phyloP scores from a whole-genome alignment of 176 grass and related monocot species.

The Cenchrus americanus region DNA sequence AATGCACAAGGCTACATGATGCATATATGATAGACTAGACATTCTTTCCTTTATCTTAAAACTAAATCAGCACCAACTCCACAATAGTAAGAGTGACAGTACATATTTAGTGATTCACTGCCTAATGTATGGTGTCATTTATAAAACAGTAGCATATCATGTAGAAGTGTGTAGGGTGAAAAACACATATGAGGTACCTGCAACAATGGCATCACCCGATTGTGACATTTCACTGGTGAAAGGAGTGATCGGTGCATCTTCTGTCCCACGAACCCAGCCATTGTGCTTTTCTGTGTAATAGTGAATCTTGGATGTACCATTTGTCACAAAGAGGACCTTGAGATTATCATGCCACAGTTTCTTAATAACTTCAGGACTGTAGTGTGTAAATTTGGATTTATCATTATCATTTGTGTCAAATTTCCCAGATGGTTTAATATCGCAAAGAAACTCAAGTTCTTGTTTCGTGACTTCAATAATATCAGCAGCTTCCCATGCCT shows the following conservation, averaged over 20 bases:
- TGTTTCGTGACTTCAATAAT: constrained; percentile 80
- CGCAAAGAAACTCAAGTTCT: constrained; percentile 81
- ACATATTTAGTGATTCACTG: not conserved
- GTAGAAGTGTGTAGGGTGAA: not conserved
- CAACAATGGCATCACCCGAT: constrained; percentile 80
- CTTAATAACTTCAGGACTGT: constrained; percentile 58
- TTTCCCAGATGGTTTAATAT: constrained; percentile 52
- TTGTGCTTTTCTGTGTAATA: constrained; percentile 74
- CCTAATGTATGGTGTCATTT: not conserved
- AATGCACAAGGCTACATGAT: not conserved
- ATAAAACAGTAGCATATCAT: not conserved
- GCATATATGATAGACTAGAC: not conserved
- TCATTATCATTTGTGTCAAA: constrained; percentile 44
- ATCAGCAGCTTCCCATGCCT: constrained; percentile 72
- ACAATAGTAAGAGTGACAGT: constrained; percentile 9
- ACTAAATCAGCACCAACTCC: not conserved
- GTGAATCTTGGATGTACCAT: constrained; percentile 83
- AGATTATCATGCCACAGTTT: constrained; percentile 78
- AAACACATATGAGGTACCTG: constrained; percentile 55
- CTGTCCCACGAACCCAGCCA: constrained; percentile 67
- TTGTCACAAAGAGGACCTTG: constrained; percentile 81
- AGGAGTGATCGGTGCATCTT: constrained; percentile 77
- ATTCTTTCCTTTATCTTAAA: not conserved
- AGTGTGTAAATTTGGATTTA: constrained; percentile 68
- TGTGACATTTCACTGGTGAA: constrained; percentile 81